Conservation (phyloP, 495 filamentous ascomycete species). For the Viridothelium virens region DNA sequence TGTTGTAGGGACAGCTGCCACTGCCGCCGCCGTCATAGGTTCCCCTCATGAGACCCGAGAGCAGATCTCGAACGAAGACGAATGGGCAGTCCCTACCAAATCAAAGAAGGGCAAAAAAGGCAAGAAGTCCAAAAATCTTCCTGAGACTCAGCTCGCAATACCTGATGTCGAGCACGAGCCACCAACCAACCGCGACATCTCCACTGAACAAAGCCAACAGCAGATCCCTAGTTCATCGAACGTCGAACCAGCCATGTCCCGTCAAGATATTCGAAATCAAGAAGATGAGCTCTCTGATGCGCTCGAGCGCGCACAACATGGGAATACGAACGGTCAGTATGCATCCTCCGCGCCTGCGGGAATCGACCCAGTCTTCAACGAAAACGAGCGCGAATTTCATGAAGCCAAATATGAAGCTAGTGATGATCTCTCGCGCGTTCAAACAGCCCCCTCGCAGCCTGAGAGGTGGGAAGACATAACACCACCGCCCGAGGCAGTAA, state of each 20-base stretch:
- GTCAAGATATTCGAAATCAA: background rate
- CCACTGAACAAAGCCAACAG: background rate
- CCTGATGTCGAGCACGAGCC: background rate
- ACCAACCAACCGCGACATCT: background rate
- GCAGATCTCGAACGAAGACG: background rate
- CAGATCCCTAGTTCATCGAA: background rate
- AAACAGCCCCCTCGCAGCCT: background rate
- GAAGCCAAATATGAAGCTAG: background rate
- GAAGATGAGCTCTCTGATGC: conserved; percentile 1
- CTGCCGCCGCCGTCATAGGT: background rate
- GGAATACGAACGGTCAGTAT: background rate
- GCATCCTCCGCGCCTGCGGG: background rate
- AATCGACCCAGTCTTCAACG: background rate
- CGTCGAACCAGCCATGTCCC: background rate
- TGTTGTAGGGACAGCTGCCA: background rate
- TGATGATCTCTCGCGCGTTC: background rate
- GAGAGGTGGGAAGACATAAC: conserved; percentile 7
- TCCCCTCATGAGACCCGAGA: background rate
- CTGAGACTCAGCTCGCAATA: background rate
- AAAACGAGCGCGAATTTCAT: background rate
- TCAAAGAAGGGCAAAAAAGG: conserved; percentile 16
- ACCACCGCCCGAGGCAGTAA: background rate
- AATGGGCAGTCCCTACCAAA: background rate
- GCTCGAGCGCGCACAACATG: background rate
- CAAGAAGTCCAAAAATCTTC: conserved; percentile 17